Evolutionary conservation across 2,329 filamentous ascomycete species (phyloP), one percentile per base, ranked within the genome.

Genomic region (Beauveria scarabaeidicola): DNA sequence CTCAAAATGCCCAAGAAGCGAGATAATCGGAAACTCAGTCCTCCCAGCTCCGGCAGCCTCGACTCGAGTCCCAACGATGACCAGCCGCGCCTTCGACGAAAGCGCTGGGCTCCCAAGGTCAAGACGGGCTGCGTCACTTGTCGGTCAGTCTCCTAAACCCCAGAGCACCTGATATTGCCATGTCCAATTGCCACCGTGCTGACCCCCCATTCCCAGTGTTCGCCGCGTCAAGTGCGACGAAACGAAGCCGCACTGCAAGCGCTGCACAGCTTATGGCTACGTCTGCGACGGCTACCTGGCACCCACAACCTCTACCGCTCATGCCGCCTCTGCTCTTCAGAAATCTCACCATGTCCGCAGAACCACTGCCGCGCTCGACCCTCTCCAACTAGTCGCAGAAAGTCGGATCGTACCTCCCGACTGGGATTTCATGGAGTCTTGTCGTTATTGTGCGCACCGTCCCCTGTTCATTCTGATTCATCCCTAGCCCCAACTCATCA

Each of bases 171-270:
- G 11, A 36, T 36, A 36, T 36, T 5, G 11, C 32, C 11, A 36
- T 13, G 11, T 11, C 5, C 32, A 36, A 5, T 13, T 36, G 32
- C 13, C 13, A 15, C 4, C 19, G 8, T 36, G 5, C 52, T 52
- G 8, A 53, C 23, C 3, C 17, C 17, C 3, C 5, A 21, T 19
- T 27, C 11, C 1, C 32, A 55, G 52, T 19, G 52, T 55, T 29
- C 52, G 52, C 25, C 52, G 52, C 10, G 52, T 55, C 25, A 55
- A 55, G n/a, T 55, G 52, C n/a, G 52, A 55, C n/a, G 52, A 55
- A 23, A 27, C 40, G n/a, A 55, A 55, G n/a, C 52, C 52, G 9
- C 52, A 55, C 5, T 55, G 52, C 40, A 46, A 44, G 52, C 38
- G 52, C 36, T 55, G 52, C 40, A 55, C 40, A 3, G 52, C 52